Base-by-base conservation (phyloP, 495 filamentous ascomycete genomes). In the Alectoria sarmentosa region DNA sequence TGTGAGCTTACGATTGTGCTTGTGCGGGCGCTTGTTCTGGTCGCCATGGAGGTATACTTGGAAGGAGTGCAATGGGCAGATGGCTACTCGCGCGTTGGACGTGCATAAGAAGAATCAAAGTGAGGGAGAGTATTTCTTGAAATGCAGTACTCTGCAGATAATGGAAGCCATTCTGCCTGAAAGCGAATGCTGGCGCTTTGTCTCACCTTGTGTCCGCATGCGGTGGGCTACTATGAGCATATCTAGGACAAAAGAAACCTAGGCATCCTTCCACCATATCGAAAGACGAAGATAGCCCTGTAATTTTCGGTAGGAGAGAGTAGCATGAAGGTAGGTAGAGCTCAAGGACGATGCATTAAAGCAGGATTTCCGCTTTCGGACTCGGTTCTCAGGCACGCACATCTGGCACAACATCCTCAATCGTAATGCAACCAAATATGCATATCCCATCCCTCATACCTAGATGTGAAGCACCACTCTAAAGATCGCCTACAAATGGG, bases 401-500 rank as follows among this genome's bases (percentile, higher is more conserved):
- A 34, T 44, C 46, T n/a, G 32, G 17, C 46, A 62, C 32, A 54
- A 37, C 5, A 54, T 37, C 9, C 11, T 39, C 26, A 32, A 11
- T 41, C 15, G 23, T 55, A 13, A 41, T 9, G 42, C 3, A 56
- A 46, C 10, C 2, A 21, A n/a, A 52, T 36, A 61, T 19, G 7
- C 9, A 37, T 37, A 39, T 41, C 28, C 21, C n/a, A 34, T 32
- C 7, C 11, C 21, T 32, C 2, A 23, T 30, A n/a, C n/a, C n/a
- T n/a, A 55, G 55, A 57, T 57, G 61, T 17, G 44, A 63, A 14
- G 39, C 38, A 44, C 26, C 36, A 7, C 8, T 9, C 62, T 66
- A 69, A 46, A 66, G 58, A 36, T 69, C 67, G 30, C 67, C 67
- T 38, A 64, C 58, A 66, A 69, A 69, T 4, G 67, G 67, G 54